phyloP scores from a whole-genome alignment of 1,284 basidiomycete genomes.

The Pyrrhoderma noxium region DNA sequence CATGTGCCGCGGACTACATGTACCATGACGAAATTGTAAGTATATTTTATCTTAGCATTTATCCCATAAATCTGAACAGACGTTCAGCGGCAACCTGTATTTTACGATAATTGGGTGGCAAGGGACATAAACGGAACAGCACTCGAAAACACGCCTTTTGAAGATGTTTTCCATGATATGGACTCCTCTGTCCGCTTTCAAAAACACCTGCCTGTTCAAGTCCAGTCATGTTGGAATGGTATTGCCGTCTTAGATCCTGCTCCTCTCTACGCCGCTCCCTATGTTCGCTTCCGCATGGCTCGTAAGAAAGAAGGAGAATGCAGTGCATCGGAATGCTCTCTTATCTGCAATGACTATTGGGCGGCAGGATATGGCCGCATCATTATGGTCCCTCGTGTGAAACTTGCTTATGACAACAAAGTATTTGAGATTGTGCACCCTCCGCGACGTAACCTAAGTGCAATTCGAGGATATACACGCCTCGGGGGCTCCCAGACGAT shows the following conservation, averaged over 20 bases:
- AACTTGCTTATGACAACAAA: constrained; percentile 91
- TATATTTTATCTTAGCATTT: constrained; percentile 15
- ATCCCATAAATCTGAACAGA: constrained; percentile 9
- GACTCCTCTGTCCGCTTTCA: constrained; percentile 76
- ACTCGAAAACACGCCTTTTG: constrained; percentile 93
- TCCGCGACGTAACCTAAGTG: constrained; percentile 76
- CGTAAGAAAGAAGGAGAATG: constrained; percentile 77
- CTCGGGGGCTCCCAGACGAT: constrained; percentile 87
- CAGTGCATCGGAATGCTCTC: constrained; percentile 86
- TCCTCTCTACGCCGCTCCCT: constrained; percentile 84
- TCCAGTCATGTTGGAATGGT: constrained; percentile 96
- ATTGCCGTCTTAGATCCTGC: constrained; percentile 89
- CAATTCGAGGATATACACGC: constrained; percentile 87
- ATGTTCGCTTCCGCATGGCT: constrained; percentile 92
- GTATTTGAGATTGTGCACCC: constrained; percentile 94
- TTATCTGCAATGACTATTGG: constrained; percentile 96
- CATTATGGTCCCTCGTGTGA: constrained; percentile 93
- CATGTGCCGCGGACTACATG: constrained; percentile 96
- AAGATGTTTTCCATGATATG: constrained; percentile 81
- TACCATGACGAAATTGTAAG: constrained; percentile 87
- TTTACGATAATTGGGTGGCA: constrained; percentile 98
- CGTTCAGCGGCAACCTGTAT: constrained; percentile 69
- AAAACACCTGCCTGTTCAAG: constrained; percentile 85
- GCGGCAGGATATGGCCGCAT: constrained; percentile 88
- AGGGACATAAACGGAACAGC: constrained; percentile 96